A percentile compares a stretch with the other conserved stretches of the same genome.
phyloP scores from a whole-genome alignment of 106 monocot species.

The Narthecium ossifragum region DNA sequence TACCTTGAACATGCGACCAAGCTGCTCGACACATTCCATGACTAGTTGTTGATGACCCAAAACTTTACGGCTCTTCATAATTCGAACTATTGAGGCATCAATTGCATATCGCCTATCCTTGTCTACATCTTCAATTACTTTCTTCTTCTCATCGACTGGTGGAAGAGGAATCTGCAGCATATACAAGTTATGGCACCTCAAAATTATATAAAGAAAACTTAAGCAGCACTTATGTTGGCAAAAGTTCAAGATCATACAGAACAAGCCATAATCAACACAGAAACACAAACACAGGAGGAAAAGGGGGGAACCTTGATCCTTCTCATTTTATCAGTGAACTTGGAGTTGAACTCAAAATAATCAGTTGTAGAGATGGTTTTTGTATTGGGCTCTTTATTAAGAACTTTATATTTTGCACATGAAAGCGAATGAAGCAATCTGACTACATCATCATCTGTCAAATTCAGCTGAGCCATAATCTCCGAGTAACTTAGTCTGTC shows the following conservation, averaged over 20 bases:
- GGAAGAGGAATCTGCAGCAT: slow-evolving; percentile 55
- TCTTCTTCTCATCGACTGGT: slow-evolving; percentile 76
- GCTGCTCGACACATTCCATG: slow-evolving; percentile 71
- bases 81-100: slow-evolving; percentile 87
- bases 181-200: slow-evolving; percentile 2
- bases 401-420: slow-evolving; percentile 83
- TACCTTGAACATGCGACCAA: slow-evolving; percentile 80
- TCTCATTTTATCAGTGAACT: slow-evolving; percentile 89
- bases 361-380: slow-evolving; percentile 65
- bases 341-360: slow-evolving; percentile 79
- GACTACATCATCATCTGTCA: slow-evolving; percentile 72
- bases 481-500: slow-evolving; percentile 78
- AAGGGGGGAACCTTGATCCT: slow-evolving; percentile 92
- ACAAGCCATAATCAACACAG: too few relatives aligned
- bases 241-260: too few relatives aligned
- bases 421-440: slow-evolving; percentile 93
- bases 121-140: slow-evolving; percentile 76
- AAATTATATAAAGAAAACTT: too few relatives aligned
- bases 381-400: slow-evolving; percentile 74
- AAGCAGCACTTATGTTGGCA: too few relatives aligned
- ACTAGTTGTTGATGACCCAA: slow-evolving; percentile 74
- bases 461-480: slow-evolving; percentile 60
- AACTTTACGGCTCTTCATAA: slow-evolving; percentile 90
- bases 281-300: too few relatives aligned
- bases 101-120: slow-evolving; percentile 78